Evolutionary conservation across 1,284 basidiomycete genomes (phyloP).

Genomic region (Ceratobasidium papillatum): DNA sequence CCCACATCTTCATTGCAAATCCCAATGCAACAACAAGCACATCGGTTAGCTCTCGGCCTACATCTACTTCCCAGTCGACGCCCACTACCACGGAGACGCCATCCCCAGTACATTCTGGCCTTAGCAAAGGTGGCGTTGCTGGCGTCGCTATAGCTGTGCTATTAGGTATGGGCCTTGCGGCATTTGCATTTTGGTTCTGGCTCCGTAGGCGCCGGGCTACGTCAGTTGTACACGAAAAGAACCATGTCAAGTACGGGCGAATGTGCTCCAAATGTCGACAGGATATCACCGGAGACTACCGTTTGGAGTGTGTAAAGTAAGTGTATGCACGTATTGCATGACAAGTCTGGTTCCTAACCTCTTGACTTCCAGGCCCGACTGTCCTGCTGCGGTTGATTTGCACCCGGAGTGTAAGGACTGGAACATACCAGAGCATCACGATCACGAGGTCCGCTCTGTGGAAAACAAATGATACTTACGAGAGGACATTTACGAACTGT

Average conservation of each 20-base stretch:
- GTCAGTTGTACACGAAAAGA: neutral
- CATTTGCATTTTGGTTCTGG: neutral
- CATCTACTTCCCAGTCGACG: too few species aligned
- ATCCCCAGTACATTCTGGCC: neutral
- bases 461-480: neutral
- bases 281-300: neutral
- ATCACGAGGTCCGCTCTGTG: slow-evolving; percentile 3
- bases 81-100: neutral
- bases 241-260: neutral
- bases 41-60: too few species aligned
- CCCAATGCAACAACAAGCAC: too few species aligned
- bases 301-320: neutral
- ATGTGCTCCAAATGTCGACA: neutral
- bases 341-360: neutral
- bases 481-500: too few species aligned
- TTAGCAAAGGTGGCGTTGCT: too few species aligned
- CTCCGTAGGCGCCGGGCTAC: neutral
- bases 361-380: neutral
- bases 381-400: slow-evolving; percentile 1
- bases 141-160: too few species aligned
- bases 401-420: slow-evolving; percentile 4
- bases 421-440: neutral
- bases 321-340: neutral
- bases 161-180: neutral
- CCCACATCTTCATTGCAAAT: neutral